A percentile compares a stretch with the other conserved stretches of the same genome.
Conservation (phyloP, 2,329 filamentous ascomycete species). For the Cladosporium cucumerinum region DNA sequence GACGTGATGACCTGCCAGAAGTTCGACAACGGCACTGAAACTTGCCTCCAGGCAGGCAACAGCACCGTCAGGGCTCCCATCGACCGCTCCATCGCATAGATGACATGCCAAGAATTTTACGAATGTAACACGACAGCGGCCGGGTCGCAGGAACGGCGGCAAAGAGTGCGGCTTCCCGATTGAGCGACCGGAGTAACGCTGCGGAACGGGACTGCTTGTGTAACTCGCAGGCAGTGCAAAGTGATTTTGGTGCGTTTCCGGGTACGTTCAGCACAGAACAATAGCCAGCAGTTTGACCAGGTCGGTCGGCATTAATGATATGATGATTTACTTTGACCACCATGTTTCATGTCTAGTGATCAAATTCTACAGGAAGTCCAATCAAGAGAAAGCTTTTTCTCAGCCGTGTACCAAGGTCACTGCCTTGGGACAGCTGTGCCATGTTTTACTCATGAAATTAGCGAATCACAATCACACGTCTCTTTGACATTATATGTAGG, state of each 20-base stretch:
- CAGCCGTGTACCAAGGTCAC: not conserved
- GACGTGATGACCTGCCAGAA: not conserved
- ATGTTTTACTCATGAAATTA: not conserved
- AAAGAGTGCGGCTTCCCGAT: not conserved
- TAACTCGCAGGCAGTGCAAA: not conserved
- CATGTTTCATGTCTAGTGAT: not conserved
- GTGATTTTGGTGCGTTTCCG: not conserved
- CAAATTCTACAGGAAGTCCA: not conserved
- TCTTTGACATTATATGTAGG: not conserved
- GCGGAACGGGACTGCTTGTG: not conserved
- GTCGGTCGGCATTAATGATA: not conserved
- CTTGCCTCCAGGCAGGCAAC: not conserved
- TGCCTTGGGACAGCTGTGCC: not conserved
- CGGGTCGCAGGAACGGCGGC: not conserved
- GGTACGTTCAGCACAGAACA: not conserved
- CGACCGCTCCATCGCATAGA: conserved; percentile 11
- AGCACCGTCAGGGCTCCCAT: conserved; percentile 12
- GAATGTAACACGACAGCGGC: not conserved
- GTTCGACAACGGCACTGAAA: not conserved
- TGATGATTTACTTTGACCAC: not conserved
- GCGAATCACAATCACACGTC: not conserved
- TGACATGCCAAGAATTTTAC: not conserved
- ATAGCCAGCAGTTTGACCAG: not conserved
- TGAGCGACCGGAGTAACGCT: not conserved
- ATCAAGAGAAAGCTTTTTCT: not conserved